Base-by-base conservation (phyloP, 2,329 filamentous ascomycete species). In the Phoma herbarum region DNA sequence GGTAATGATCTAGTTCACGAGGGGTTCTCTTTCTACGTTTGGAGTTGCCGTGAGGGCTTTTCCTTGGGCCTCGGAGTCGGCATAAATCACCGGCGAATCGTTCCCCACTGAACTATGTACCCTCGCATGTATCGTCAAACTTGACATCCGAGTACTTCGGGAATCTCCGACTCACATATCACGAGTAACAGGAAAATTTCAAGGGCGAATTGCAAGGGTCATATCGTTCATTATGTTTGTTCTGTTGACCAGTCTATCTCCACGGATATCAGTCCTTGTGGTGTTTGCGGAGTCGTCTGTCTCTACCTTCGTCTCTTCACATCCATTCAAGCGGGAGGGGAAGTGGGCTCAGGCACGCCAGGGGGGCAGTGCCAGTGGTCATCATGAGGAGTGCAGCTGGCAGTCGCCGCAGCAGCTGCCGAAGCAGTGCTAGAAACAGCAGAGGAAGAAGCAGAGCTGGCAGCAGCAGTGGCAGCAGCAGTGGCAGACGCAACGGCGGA, bases 351-450 rank as follows among this genome's bases (percentile, higher is more conserved):
- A 41, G 67, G 63, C 8, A 70, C 67, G n/a, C 67, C 67, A 41
- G 67, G 57, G 42, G 67, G 66, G 52, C 67, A 70, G 42, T 70
- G 67, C 67, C 66, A 69, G 59, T 70, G 66, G 62, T 70, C 67
- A 1, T 61, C 63, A 31, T 69, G 68, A 26, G 66, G 68, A 22
- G 65, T 65, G 35, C 66, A 70, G 42, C 42, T 47, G 18, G 60
- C 46, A 46, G 52, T 50, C 12, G 58, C 58, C 20, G 55, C 57
- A 20, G 57, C 48, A 23, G 44, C 50, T 28, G 52, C 54, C 12
- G 62, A 41, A 26, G 58, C 46, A 20, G 56, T 47, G 14, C 52
- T 57, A 23, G 48, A 39, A 20, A 20, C 37, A 11, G 49, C 52
- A 23, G 44, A 37, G 8, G n/a, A 9, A 22, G 48, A 45, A 4